phyloP scores from a whole-genome alignment of 345 rosid genomes.

The Eutrema japonicum region DNA sequence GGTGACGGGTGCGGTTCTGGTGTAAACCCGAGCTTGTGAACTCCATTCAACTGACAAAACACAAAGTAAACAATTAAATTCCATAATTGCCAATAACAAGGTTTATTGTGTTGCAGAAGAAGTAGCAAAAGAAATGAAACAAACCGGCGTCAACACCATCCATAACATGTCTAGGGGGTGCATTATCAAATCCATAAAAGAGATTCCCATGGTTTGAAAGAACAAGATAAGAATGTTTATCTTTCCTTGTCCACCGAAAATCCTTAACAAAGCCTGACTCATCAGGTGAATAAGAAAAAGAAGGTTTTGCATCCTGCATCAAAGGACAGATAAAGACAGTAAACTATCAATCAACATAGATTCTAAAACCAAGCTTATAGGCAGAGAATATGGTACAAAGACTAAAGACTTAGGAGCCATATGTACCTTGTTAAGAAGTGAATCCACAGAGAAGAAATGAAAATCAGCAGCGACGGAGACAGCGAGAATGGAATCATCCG shows the following conservation, averaged over 20 bases:
- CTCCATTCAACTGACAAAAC: conserved; percentile 64
- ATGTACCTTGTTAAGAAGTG: conserved; percentile 66
- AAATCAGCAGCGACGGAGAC: conserved; percentile 57
- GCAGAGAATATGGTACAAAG: background rate
- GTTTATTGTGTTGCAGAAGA: conserved; percentile 4
- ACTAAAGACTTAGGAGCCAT: conserved; percentile 6
- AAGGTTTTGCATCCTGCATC: conserved; percentile 61
- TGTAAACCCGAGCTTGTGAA: too few species aligned
- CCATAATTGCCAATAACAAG: conserved; percentile 6
- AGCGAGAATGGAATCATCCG: conserved; percentile 68
- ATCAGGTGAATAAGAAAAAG: conserved; percentile 55
- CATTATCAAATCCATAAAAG: conserved; percentile 57
- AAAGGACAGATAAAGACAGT: conserved; percentile 25
- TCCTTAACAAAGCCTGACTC: conserved; percentile 67
- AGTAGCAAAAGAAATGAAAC: conserved; percentile 23
- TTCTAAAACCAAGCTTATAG: background rate
- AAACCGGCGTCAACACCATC: conserved; percentile 87
- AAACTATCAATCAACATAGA: conserved; percentile 22
- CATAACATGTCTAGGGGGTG: conserved; percentile 57
- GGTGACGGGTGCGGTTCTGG: too few species aligned
- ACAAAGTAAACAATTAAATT: conserved; percentile 20
- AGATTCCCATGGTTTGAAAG: conserved; percentile 65
- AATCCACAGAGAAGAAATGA: conserved; percentile 62
- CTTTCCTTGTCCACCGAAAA: conserved; percentile 67
- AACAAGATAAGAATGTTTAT: conserved; percentile 60